Conservation (phyloP, 768 basidiomycete species). For the Hirschioporus abietinus region DNA sequence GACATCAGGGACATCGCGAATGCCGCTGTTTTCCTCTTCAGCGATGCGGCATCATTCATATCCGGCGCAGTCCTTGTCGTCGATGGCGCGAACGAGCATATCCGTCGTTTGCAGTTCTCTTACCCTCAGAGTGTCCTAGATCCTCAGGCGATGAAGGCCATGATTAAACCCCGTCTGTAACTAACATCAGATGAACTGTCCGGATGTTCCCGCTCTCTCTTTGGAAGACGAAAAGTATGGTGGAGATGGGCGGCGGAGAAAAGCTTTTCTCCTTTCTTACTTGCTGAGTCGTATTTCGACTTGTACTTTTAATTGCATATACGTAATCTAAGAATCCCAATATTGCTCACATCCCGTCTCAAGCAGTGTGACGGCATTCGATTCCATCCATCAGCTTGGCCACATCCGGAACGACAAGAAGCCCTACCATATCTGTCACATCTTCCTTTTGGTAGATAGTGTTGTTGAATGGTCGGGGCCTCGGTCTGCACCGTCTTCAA, state of each 20-base stretch:
- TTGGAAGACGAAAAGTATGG: background rate
- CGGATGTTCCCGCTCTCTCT: background rate
- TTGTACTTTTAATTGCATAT: background rate
- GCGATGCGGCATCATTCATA: constrained; percentile 70
- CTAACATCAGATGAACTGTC: background rate
- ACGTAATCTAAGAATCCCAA: background rate
- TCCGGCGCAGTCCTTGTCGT: constrained; percentile 72
- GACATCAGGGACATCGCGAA: constrained; percentile 61
- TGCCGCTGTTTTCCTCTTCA: constrained; percentile 75
- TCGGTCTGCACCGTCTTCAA: background rate
- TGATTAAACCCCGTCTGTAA: constrained; percentile 44
- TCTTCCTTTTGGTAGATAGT: background rate
- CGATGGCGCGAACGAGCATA: constrained; percentile 59
- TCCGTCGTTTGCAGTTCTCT: constrained; percentile 44
- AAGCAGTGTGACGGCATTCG: background rate
- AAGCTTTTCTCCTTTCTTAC: background rate
- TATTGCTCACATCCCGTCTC: background rate
- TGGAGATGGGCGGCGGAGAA: background rate
- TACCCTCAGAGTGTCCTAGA: constrained; percentile 64
- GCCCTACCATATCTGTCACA: background rate
- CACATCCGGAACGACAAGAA: background rate
- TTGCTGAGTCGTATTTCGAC: background rate
- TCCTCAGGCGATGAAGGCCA: constrained; percentile 41
- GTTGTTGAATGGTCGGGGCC: background rate
- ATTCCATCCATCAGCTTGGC: background rate